Percentiles rank a stretch among this genome's conserved stretches.
phyloP scores from a whole-genome alignment of 352 stramenopile genomes.

The Pythium phragmiticola region DNA sequence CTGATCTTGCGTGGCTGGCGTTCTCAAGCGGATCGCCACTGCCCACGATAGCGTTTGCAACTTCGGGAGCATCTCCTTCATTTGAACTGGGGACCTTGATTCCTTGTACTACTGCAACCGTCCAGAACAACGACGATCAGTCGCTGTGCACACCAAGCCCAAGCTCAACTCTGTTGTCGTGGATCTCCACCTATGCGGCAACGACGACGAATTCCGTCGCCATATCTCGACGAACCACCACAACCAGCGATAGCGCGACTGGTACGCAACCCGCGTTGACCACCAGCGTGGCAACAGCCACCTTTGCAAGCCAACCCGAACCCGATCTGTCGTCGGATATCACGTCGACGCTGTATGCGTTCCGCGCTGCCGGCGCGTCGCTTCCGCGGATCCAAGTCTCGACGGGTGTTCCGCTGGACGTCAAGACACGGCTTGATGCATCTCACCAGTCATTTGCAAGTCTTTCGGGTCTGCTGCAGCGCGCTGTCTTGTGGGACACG shows the following conservation, averaged over 20 bases:
- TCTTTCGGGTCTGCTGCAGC: conserved; percentile 26
- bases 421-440: conserved; percentile 2
- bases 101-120: neutral
- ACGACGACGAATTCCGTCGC: neutral
- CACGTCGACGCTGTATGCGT: neutral
- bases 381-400: conserved; percentile 4
- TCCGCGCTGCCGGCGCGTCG: neutral
- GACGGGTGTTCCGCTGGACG: conserved; percentile 1
- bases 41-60: neutral
- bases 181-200: neutral
- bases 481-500: conserved; percentile 29
- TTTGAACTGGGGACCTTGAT: neutral
- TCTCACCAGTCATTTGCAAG: conserved; percentile 14
- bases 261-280: too few species aligned
- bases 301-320: neutral
- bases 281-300: neutral
- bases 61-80: neutral
- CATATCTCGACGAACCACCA: neutral
- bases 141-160: neutral
- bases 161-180: neutral
- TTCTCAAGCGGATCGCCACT: neutral
- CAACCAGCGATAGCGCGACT: too few species aligned
- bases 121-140: neutral
- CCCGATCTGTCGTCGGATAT: conserved; percentile 15
- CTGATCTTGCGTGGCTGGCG: neutral